Evolutionary conservation across 352 stramenopile genomes (phyloP).

Genomic region (Elongisporangium undulatum): DNA sequence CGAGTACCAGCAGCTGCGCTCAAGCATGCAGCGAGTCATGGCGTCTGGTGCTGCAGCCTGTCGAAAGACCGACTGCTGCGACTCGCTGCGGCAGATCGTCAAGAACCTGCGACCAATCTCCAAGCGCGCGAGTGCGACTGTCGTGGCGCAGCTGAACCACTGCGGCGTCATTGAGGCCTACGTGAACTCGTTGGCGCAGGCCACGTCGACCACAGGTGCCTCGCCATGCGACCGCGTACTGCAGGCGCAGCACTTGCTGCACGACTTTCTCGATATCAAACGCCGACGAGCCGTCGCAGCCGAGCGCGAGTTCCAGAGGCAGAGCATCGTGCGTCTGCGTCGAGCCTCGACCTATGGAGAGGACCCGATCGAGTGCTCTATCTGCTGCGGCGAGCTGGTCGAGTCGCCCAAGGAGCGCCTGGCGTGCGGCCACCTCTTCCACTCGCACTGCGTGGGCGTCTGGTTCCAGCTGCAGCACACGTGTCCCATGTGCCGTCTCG

Average conservation of each 20-base stretch:
- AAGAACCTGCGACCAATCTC: constrained; percentile 9
- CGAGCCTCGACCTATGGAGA: constrained; percentile 14
- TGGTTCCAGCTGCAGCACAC: constrained; percentile 69
- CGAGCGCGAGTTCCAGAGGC: constrained; percentile 6
- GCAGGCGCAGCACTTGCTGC: constrained; percentile 27
- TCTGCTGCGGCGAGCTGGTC: constrained; percentile 49
- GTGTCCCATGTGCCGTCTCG: constrained; percentile 62
- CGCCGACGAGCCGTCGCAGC: constrained; percentile 21
- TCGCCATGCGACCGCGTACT: constrained; percentile 33
- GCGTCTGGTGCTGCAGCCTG: constrained; percentile 17
- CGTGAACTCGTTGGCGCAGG: constrained; percentile 54
- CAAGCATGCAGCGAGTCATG: constrained; percentile 22
- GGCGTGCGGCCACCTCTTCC: constrained; percentile 61
- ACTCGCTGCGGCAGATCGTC: constrained; percentile 44
- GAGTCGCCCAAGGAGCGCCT: constrained; percentile 42
- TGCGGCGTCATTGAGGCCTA: constrained; percentile 54
- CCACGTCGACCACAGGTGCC: constrained; percentile 22
- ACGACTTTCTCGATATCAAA: constrained; percentile 51
- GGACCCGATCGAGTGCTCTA: constrained; percentile 55
- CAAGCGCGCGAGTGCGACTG: constrained; percentile 7
- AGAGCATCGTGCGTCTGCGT: constrained; percentile 12
- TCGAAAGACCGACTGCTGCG: constrained; percentile 44
- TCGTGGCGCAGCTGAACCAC: constrained; percentile 35
- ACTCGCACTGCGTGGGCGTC: constrained; percentile 56
- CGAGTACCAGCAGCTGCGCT: constrained; percentile 45